Conservation (phyloP, 768 basidiomycete species). For the Phlebiopsis flavidoalba region DNA sequence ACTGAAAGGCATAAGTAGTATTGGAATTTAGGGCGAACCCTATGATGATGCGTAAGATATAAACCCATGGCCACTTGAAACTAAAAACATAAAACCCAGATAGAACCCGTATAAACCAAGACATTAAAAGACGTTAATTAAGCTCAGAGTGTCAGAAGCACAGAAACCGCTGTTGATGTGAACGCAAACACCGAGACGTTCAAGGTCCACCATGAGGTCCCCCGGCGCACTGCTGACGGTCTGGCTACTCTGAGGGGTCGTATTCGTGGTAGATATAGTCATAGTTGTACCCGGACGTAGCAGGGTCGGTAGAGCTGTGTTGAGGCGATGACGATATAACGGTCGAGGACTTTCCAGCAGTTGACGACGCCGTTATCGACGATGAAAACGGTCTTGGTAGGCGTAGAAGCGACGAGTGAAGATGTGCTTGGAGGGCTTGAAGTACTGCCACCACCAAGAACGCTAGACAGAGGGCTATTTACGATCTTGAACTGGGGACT, state of each 20-base stretch:
- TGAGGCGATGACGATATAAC: not conserved
- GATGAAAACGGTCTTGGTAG: not conserved
- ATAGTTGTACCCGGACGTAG: not conserved
- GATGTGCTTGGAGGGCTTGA: not conserved
- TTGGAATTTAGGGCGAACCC: no score
- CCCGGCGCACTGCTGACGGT: not conserved
- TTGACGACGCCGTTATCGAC: not conserved
- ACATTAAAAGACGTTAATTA: not conserved
- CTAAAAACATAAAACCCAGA: not conserved
- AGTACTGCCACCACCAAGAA: not conserved
- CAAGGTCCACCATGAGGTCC: not conserved
- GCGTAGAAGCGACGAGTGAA: not conserved
- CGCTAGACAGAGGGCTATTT: constrained; percentile 5
- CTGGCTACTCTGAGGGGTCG: not conserved
- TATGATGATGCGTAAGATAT: no score
- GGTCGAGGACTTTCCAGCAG: not conserved
- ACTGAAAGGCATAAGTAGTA: no score
- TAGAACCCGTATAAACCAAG: not conserved
- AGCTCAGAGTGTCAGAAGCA: not conserved
- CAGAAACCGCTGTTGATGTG: not conserved
- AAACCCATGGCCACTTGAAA: no score
- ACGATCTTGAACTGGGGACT: constrained; percentile 24
- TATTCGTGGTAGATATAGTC: not conserved
- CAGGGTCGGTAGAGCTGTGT: not conserved
- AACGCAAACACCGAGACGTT: not conserved